These are phyloP conservation scores for Escallonia rubra DNA, from an alignment of 129 eudicot species.

Conservation along the genomic window DNA sequence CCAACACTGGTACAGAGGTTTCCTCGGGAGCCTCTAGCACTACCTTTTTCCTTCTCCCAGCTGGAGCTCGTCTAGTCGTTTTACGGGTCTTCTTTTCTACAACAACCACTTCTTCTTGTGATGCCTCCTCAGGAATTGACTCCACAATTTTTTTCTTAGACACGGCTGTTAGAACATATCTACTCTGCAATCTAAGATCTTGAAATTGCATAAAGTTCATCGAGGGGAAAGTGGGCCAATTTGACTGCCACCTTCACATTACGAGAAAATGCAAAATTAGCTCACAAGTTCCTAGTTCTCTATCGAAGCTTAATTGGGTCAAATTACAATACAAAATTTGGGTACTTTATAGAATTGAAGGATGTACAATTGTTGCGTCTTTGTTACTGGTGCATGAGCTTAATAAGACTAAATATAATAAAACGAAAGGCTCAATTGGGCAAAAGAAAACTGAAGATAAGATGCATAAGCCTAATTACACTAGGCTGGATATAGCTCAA, in stretches of 20 bases:
- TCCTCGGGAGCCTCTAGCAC: slow-evolving; percentile 38
- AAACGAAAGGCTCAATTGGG: not conserved
- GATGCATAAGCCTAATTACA: too few species aligned
- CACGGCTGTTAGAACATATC: slow-evolving; percentile 33
- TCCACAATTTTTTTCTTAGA: slow-evolving; percentile 44
- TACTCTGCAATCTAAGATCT: slow-evolving; percentile 32
- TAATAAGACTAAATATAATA: not conserved
- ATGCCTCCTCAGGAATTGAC: slow-evolving; percentile 23
- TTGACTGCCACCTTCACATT: slow-evolving; percentile 52
- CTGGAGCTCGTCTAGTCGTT: slow-evolving; percentile 40
- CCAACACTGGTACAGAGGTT: slow-evolving; percentile 12
- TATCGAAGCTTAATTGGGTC: not conserved
- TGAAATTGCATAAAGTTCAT: slow-evolving; percentile 42
- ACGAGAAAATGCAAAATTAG: not conserved
- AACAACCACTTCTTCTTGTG: slow-evolving; percentile 42
- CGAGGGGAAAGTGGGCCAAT: slow-evolving; percentile 29
- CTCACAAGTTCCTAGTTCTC: not conserved
- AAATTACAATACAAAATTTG: too few species aligned
- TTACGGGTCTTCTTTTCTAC: slow-evolving; percentile 51
- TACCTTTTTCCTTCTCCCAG: slow-evolving; percentile 53
- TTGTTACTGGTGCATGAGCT: not conserved
- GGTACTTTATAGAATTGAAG: too few species aligned
- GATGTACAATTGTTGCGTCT: too few species aligned
- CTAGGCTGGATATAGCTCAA: too few species aligned
- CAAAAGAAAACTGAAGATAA: not conserved